Evolutionary conservation across 345 rosid species (phyloP).

Genomic region (Eucalyptus coolabah): DNA sequence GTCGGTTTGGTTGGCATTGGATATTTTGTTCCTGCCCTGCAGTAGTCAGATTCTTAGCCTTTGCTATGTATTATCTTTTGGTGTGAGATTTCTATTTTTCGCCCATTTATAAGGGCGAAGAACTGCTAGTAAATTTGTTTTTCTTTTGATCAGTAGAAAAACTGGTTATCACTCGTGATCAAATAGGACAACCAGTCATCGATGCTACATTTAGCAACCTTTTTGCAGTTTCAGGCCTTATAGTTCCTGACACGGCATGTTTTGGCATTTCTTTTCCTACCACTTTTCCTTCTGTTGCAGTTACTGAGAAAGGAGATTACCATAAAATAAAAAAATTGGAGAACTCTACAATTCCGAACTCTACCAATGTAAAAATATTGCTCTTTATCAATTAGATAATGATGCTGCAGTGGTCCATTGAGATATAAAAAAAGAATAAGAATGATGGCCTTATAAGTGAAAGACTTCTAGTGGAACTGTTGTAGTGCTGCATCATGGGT

Average conservation of each 20-base stretch:
- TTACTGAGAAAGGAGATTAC: background rate
- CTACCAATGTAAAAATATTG: background rate
- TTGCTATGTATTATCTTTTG: background rate
- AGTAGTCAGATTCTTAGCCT: background rate
- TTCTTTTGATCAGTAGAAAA: background rate
- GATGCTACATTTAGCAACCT: background rate
- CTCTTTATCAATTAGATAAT: background rate
- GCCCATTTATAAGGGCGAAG: background rate
- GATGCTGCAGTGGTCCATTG: background rate
- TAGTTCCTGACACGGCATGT: background rate
- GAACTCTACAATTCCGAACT: background rate
- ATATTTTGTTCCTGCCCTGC: background rate
- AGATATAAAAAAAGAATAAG: background rate
- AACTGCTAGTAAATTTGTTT: background rate
- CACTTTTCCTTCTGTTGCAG: background rate
- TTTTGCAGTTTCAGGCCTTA: background rate
- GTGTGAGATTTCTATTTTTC: background rate
- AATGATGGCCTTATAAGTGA: background rate
- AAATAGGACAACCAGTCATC: background rate
- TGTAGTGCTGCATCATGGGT: background rate
- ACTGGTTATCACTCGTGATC: background rate
- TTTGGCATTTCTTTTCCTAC: background rate
- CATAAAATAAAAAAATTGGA: background rate
- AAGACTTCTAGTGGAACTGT: background rate
- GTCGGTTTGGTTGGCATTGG: background rate